A percentile compares a stretch with the other conserved stretches of the same genome.
Conservation (phyloP, 2,329 filamentous ascomycete genomes). For the Phialemoniopsis sp. region DNA sequence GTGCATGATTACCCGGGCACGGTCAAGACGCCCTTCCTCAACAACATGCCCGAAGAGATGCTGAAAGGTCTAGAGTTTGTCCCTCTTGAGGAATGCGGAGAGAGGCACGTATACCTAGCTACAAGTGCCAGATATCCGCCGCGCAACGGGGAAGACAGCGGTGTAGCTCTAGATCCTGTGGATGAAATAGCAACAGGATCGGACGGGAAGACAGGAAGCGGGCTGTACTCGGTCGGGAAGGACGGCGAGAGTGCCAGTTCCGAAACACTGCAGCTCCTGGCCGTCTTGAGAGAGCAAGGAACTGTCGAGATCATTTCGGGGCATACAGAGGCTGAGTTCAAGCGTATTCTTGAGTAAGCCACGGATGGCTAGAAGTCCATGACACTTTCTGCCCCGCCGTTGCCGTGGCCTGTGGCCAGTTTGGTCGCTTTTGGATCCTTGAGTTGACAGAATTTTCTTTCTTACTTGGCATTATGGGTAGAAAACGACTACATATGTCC, state of each 20-base stretch:
- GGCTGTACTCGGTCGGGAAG: conserved; percentile 29
- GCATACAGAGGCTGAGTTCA: conserved; percentile 27
- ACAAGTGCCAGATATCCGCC: conserved; percentile 27
- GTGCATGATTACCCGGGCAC: conserved; percentile 32
- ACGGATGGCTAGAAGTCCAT: too few relatives aligned
- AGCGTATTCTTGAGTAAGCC: conserved; percentile 17
- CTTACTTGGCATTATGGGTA: too few relatives aligned
- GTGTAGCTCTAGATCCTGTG: conserved; percentile 16
- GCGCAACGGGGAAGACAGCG: conserved; percentile 4
- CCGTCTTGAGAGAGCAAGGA: conserved; percentile 17
- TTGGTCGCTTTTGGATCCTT: too few relatives aligned
- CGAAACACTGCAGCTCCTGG: conserved; percentile 12
- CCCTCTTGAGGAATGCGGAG: conserved; percentile 25
- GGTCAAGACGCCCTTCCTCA: conserved; percentile 24
- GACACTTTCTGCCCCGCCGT: too few relatives aligned
- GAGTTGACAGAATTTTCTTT: too few relatives aligned
- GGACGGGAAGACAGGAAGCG: conserved; percentile 25
- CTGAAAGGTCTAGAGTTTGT: conserved; percentile 4
- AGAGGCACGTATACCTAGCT: conserved; percentile 29
- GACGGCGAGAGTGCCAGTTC: conserved; percentile 19
- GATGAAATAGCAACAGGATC: conserved; percentile 18
- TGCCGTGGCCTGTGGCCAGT: too few relatives aligned
- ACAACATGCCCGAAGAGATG: not conserved
- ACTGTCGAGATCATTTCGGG: conserved; percentile 27
- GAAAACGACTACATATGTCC: too few relatives aligned